phyloP scores from a whole-genome alignment of 441 rosid genomes.

The Codiaeum variegatum region DNA sequence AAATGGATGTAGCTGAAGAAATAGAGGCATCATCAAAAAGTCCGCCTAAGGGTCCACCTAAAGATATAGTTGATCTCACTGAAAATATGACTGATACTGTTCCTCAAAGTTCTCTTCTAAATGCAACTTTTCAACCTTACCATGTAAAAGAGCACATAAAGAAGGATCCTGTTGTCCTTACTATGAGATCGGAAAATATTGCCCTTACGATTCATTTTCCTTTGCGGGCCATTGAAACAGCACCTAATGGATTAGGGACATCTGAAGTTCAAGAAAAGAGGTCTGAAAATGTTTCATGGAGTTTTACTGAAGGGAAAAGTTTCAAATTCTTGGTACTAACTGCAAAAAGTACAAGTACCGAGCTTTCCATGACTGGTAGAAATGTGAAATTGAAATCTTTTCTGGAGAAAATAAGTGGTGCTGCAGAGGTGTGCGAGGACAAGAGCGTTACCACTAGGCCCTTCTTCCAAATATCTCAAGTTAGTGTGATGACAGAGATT shows the following conservation, averaged over 20 bases:
- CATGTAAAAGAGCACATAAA: conserved; percentile 28
- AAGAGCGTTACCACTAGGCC: conserved; percentile 50
- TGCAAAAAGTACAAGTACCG: conserved; percentile 41
- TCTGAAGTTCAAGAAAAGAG: conserved; percentile 32
- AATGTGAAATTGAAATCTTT: conserved; percentile 47
- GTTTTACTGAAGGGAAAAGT: conserved; percentile 33
- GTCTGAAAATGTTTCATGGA: conserved; percentile 28
- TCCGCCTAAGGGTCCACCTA: conserved; percentile 24
- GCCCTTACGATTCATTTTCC: conserved; percentile 62
- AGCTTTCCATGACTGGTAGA: conserved; percentile 41
- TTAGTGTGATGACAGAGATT: conserved; percentile 46
- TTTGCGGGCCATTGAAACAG: conserved; percentile 31
- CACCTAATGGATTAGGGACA: conserved; percentile 29
- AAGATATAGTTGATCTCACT: conserved; percentile 23
- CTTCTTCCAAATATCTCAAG: conserved; percentile 55
- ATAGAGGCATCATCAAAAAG: conserved; percentile 27
- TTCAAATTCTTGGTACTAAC: conserved; percentile 49
- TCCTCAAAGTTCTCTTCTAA: conserved; percentile 32
- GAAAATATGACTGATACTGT: conserved; percentile 25
- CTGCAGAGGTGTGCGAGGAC: conserved; percentile 36
- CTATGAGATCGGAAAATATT: conserved; percentile 52
- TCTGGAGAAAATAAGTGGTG: conserved; percentile 50
- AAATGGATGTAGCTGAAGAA: conserved; percentile 30
- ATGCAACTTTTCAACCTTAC: conserved; percentile 27
- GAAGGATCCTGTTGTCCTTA: conserved; percentile 28